A percentile compares a stretch with the other conserved stretches of the same genome.
phyloP scores from a whole-genome alignment of 331 rosid species.

The Phaseolus coccineus region DNA sequence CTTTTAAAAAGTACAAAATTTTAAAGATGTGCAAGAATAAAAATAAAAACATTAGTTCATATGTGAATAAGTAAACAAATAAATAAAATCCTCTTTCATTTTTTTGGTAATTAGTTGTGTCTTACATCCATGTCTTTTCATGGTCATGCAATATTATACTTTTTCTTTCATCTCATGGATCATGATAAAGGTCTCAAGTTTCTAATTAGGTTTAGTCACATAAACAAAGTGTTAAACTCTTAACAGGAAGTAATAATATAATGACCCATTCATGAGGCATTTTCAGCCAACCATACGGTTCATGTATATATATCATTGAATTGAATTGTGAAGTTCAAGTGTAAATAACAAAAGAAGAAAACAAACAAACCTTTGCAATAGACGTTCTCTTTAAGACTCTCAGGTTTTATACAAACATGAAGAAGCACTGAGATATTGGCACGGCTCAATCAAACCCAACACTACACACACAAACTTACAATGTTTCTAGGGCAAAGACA shows the following conservation, averaged over 20 bases:
- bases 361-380: conserved; percentile 44
- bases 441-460: conserved; percentile 66
- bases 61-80: too few species aligned
- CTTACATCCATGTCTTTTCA: too few species aligned
- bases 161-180: not conserved
- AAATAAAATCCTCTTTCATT: too few species aligned
- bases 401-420: conserved; percentile 37
- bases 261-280: too few species aligned
- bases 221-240: not conserved
- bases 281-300: too few species aligned
- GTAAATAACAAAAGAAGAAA: not conserved
- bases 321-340: not conserved
- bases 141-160: not conserved
- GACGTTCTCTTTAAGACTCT: not conserved
- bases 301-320: not conserved
- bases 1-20: not conserved
- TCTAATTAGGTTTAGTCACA: not conserved
- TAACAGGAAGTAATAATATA: not conserved
- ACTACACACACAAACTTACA: not conserved
- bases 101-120: too few species aligned
- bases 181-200: not conserved
- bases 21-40: too few species aligned
- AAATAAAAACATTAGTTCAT: too few species aligned
- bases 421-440: conserved; percentile 66
- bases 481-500: not conserved